phyloP scores from a whole-genome alignment of 2,329 filamentous ascomycete species.

The Arachnomyces sp. region DNA sequence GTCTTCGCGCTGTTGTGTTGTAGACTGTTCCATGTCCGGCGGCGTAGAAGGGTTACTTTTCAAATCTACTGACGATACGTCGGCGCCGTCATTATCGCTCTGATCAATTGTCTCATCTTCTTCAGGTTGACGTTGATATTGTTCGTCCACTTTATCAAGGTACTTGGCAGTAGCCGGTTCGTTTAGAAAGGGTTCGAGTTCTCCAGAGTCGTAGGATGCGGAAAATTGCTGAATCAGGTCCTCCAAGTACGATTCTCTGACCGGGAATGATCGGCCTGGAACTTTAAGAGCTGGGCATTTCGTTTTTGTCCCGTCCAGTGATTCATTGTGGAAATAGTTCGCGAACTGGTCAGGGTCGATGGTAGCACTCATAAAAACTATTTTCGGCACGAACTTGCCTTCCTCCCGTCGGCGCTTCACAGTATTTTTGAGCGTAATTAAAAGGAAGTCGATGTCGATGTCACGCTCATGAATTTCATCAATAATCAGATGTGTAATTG shows the following conservation, averaged over 20 bases:
- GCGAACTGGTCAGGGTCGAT: slow-evolving; percentile 39
- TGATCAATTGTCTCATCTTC: neutral
- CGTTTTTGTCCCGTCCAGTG: slow-evolving; percentile 20
- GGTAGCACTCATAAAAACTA: slow-evolving; percentile 44
- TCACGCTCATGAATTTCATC: slow-evolving; percentile 46
- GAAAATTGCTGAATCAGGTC: slow-evolving; percentile 28
- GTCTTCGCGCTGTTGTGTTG: slow-evolving; percentile 27
- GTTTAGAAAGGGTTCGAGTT: slow-evolving; percentile 14
- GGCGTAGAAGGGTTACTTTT: neutral
- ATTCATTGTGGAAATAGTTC: slow-evolving; percentile 32
- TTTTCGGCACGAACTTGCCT: slow-evolving; percentile 31
- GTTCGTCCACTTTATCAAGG: slow-evolving; percentile 9
- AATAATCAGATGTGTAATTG: slow-evolving; percentile 41
- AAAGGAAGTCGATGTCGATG: slow-evolving; percentile 38
- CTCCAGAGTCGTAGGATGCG: slow-evolving; percentile 13
- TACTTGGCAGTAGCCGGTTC: slow-evolving; percentile 21
- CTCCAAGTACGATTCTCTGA: slow-evolving; percentile 36
- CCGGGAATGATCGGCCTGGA: slow-evolving; percentile 37
- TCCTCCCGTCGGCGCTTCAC: slow-evolving; percentile 26
- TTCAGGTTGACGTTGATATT: neutral
- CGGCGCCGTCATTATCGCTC: neutral
- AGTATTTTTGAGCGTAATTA: slow-evolving; percentile 38
- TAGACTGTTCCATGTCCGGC: slow-evolving; percentile 16
- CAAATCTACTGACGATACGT: neutral
- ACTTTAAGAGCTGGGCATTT: slow-evolving; percentile 36